Evolutionary conservation across 371 early-diverging fungal species (phyloP).

Genomic region (Aphelidium insulamus): DNA sequence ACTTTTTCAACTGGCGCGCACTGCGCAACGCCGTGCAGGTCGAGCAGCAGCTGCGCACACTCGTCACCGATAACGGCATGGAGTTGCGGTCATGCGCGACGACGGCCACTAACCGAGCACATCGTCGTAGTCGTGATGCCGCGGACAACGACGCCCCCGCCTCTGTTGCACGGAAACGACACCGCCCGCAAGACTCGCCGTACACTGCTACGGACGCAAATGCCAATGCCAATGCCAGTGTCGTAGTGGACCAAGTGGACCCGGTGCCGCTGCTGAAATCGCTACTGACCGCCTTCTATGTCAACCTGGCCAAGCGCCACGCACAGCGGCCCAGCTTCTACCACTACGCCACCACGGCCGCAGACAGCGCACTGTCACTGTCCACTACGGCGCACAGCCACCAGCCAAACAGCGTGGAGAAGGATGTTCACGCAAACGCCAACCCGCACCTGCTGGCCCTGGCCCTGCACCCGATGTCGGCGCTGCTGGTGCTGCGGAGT

Average conservation of each 20-base stretch:
- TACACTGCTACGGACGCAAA: too few relatives aligned
- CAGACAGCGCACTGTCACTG: not conserved
- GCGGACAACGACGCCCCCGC: too few relatives aligned
- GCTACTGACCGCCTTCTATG: conserved; percentile 44
- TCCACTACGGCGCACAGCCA: conserved; percentile 9
- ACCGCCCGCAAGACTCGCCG: too few relatives aligned
- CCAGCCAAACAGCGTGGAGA: conserved; percentile 8
- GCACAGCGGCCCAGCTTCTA: conserved; percentile 38
- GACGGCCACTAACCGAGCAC: too few relatives aligned
- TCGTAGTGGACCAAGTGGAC: too few relatives aligned
- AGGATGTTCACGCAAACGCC: not conserved
- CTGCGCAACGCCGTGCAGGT: conserved; percentile 1
- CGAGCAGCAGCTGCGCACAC: not conserved
- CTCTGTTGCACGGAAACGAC: too few relatives aligned
- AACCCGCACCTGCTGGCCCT: conserved; percentile 28
- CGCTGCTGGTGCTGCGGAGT: conserved; percentile 22
- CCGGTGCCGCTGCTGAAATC: conserved; percentile 33
- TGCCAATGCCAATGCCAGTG: too few relatives aligned
- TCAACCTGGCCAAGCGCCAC: conserved; percentile 50
- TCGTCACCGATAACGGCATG: not conserved
- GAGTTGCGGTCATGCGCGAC: too few relatives aligned
- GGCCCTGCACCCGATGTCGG: conserved; percentile 34
- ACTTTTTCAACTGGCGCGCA: conserved; percentile 5
- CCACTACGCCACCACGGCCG: conserved; percentile 26
- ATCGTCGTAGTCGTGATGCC: too few relatives aligned